phyloP scores from a whole-genome alignment of 2,329 filamentous ascomycete species.

The Tolypocladium ovalisporum region DNA sequence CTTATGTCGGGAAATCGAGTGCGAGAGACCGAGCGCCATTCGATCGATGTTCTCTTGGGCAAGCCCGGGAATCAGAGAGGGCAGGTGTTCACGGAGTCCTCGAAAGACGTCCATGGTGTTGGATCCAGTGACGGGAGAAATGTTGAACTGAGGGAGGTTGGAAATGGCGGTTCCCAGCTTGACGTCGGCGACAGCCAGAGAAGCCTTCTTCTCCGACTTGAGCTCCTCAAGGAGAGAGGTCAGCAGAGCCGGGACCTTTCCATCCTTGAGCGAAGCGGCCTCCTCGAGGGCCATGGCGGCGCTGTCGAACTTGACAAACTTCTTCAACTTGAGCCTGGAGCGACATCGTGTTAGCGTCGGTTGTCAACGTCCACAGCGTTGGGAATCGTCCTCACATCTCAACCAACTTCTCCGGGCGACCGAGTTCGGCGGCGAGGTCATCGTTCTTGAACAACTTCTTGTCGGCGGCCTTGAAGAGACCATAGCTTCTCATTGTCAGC shows the following conservation, averaged over 20 bases:
- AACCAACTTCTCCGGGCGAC: constrained; percentile 73
- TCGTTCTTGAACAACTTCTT: constrained; percentile 94
- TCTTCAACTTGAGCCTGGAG: constrained; percentile 79
- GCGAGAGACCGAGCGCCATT: constrained; percentile 92
- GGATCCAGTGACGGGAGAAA: constrained; percentile 62
- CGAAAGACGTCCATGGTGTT: constrained; percentile 72
- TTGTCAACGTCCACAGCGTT: not conserved
- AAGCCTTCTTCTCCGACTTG: constrained; percentile 96
- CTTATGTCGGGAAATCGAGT: constrained; percentile 94
- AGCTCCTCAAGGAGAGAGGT: constrained; percentile 73
- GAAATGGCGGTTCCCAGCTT: constrained; percentile 88
- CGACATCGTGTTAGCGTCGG: not conserved
- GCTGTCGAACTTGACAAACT: constrained; percentile 95
- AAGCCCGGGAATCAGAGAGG: constrained; percentile 83
- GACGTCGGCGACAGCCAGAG: constrained; percentile 84
- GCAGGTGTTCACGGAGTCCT: constrained; percentile 82
- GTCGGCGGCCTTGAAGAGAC: constrained; percentile 95
- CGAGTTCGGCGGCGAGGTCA: constrained; percentile 63
- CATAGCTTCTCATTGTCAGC: constrained; percentile 57
- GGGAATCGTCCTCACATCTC: constrained; percentile 57
- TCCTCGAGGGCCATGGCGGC: constrained; percentile 84
- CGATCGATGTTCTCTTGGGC: constrained; percentile 77
- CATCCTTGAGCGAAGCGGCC: constrained; percentile 77
- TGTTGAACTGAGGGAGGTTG: constrained; percentile 78
- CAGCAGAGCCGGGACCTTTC: constrained; percentile 87